Evolutionary conservation across 805 yeast species (phyloP), one percentile per base, ranked within the genome.

Genomic region (Suhomyces faveliae): DNA sequence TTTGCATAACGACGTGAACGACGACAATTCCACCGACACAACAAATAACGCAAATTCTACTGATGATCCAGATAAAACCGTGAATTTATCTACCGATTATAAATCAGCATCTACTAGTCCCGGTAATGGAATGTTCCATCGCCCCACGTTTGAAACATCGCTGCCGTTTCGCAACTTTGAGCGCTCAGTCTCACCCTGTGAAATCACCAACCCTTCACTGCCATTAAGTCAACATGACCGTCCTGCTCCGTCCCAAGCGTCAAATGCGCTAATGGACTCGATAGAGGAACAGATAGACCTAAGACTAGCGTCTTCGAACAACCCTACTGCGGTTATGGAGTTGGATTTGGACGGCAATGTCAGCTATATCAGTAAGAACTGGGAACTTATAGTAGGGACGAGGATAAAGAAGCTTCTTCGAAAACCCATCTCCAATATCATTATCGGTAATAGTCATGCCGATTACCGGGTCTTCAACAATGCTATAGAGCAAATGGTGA

Each of bases 261-360:
- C 27, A 15, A n/a, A 20, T 42, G 19, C 11, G 2, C 10, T 23
- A 8, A 42, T 43, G 22, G 47, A 33, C 13, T 43, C 62, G n/a
- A 53, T 66, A 13, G 71, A 70, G 42, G 78, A 71, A 38, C 78
- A 77, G 48, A 70, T 78, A 12, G 89, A 84, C 53, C 65, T 85
- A 44, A 70, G 76, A 11, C 64, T 79, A 23, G 90, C 90, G 0
- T 81, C 87, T n/a, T 76, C 85, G 1, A 75, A 78, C 50, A 84
- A 83, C 52, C 87, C 88, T 1, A 84, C 89, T 10, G 82, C 85
- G n/a, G 84, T 92, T 3, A 68, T 92, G 67, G 99, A 92, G 65
- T 69, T 94, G 51, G 91, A 85, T 58, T 67, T 89, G 60, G 85
- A 84, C 57, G 89, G 97, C 24, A 80, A 77, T 27, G 83, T 94